A percentile compares a stretch with the other conserved stretches of the same genome.
phyloP scores from a whole-genome alignment of 2,329 filamentous ascomycete species.

The Zarea fungicola region DNA sequence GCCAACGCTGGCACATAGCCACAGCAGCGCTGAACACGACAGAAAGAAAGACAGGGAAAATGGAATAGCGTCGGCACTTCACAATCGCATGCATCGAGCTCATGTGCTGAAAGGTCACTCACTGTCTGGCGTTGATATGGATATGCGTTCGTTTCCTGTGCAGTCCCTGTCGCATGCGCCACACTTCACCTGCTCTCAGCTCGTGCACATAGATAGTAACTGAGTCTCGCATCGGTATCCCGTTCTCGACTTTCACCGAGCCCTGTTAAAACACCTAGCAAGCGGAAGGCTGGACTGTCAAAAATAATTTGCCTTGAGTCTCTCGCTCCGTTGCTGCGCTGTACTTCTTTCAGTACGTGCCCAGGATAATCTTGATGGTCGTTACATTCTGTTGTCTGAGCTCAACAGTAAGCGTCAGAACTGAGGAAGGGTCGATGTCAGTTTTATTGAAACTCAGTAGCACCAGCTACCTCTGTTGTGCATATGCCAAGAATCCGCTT shows the following conservation, averaged over 20 bases:
- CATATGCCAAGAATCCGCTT: too few relatives aligned
- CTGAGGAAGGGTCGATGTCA: too few relatives aligned
- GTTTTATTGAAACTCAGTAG: too few relatives aligned
- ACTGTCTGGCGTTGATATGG: background rate
- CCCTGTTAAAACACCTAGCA: background rate
- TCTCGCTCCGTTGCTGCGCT: too few relatives aligned
- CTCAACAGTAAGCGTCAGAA: too few relatives aligned
- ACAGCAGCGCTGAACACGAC: too few relatives aligned
- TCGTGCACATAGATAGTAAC: too few relatives aligned
- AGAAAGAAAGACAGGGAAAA: background rate
- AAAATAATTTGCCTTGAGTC: background rate
- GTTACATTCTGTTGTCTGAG: too few relatives aligned
- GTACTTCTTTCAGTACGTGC: too few relatives aligned
- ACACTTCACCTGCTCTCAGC: conserved; percentile 1
- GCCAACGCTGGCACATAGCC: too few relatives aligned
- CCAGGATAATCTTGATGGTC: too few relatives aligned
- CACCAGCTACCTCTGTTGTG: too few relatives aligned
- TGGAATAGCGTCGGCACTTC: conserved; percentile 6
- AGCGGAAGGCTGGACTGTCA: background rate
- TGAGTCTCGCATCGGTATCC: conserved; percentile 3
- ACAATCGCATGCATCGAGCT: conserved; percentile 1
- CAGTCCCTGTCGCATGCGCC: background rate
- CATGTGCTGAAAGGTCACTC: conserved; percentile 3
- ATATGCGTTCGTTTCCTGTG: background rate
- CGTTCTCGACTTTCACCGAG: conserved; percentile 6